phyloP scores from a whole-genome alignment of 352 stramenopile species.

The Phytopythium ostracodes region DNA sequence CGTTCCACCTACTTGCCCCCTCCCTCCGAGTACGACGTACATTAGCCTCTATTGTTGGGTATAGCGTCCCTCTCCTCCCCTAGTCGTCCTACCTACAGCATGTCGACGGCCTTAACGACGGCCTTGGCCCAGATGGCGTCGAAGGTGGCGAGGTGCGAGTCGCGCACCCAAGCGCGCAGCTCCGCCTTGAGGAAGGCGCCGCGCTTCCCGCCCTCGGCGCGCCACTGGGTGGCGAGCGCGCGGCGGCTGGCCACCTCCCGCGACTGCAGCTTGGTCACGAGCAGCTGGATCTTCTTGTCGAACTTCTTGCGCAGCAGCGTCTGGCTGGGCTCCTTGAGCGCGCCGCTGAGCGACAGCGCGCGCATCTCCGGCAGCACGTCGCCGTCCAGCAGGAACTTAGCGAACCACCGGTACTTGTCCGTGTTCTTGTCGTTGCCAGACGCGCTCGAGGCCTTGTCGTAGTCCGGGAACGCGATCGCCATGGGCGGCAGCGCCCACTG shows the following conservation, averaged over 20 bases:
- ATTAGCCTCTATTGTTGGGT: too few species aligned
- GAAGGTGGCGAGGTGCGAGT: slow-evolving; percentile 47
- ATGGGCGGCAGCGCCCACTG: slow-evolving; percentile 62
- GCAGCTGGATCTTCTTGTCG: slow-evolving; percentile 82
- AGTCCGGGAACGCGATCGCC: slow-evolving; percentile 47
- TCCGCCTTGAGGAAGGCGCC: slow-evolving; percentile 40
- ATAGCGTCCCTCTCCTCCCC: too few species aligned
- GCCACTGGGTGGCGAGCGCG: slow-evolving; percentile 42
- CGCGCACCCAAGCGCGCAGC: slow-evolving; percentile 55
- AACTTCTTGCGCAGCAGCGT: slow-evolving; percentile 83
- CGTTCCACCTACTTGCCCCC: too few species aligned
- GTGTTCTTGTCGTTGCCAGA: slow-evolving; percentile 35
- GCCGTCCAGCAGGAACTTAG: slow-evolving; percentile 78
- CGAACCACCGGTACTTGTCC: slow-evolving; percentile 76
- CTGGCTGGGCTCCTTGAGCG: slow-evolving; percentile 93
- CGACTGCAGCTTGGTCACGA: slow-evolving; percentile 61
- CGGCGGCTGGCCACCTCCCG: slow-evolving; percentile 34
- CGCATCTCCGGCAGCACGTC: slow-evolving; percentile 60
- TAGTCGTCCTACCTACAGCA: background rate
- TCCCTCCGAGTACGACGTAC: too few species aligned
- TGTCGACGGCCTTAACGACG: slow-evolving; percentile 8
- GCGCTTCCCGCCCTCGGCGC: slow-evolving; percentile 18
- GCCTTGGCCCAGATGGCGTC: slow-evolving; percentile 40
- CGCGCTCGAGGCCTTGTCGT: slow-evolving; percentile 9
- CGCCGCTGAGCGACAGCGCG: slow-evolving; percentile 75